These are phyloP conservation scores for Fusarium torreyae DNA, from an alignment of 2,329 filamentous ascomycete species.

Conservation along the genomic window DNA sequence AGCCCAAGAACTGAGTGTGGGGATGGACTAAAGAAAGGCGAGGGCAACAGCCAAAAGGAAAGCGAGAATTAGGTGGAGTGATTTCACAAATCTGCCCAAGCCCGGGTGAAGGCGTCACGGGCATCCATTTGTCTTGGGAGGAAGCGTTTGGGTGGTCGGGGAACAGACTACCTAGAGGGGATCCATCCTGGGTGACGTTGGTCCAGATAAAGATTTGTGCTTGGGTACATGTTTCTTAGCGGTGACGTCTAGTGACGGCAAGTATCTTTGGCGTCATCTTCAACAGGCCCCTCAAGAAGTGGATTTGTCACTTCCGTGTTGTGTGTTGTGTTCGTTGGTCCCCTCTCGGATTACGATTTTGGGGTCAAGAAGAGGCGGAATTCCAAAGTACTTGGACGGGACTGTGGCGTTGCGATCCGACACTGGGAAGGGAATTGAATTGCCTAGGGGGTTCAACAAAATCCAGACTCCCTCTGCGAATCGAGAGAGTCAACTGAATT, in stretches of 20 bases:
- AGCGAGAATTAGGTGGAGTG: constrained; percentile 35
- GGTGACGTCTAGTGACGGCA: constrained; percentile 22
- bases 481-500: too few species aligned
- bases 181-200: constrained; percentile 43
- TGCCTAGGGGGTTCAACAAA: too few species aligned
- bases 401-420: constrained; percentile 34
- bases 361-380: constrained; percentile 36
- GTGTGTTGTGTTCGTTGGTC: constrained; percentile 17
- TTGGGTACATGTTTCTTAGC: constrained; percentile 28
- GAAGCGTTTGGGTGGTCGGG: constrained; percentile 38
- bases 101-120: constrained; percentile 43
- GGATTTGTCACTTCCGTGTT: constrained; percentile 34
- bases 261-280: constrained; percentile 36
- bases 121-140: constrained; percentile 39
- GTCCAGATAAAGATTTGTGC: constrained; percentile 28
- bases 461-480: too few species aligned
- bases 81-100: constrained; percentile 32
- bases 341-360: constrained; percentile 39
- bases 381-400: constrained; percentile 23
- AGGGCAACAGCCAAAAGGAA: constrained; percentile 32
- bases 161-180: constrained; percentile 21
- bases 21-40: constrained; percentile 23
- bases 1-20: constrained; percentile 15
- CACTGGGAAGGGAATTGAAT: constrained; percentile 12
- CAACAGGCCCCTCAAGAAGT: constrained; percentile 36